phyloP scores from a whole-genome alignment of 1,284 basidiomycete species.

The Trametes versicolor region DNA sequence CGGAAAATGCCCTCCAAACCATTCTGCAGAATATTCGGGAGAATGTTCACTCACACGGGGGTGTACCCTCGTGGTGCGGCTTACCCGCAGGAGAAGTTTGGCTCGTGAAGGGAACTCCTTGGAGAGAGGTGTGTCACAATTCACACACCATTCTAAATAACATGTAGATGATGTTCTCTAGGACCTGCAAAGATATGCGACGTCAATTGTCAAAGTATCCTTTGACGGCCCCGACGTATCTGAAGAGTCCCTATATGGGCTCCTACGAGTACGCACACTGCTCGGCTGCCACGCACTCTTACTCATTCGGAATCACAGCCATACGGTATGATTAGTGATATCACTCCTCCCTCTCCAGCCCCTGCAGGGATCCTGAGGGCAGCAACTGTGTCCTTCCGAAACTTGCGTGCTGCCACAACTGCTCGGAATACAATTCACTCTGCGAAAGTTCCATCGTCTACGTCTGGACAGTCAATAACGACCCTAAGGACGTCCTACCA shows the following conservation, averaged over 20 bases:
- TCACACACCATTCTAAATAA: not conserved
- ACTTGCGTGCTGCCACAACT: conserved; percentile 76
- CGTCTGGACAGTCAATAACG: conserved; percentile 52
- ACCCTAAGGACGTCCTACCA: conserved; percentile 77
- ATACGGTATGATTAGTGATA: conserved; percentile 82
- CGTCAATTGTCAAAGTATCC: conserved; percentile 74
- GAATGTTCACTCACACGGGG: conserved; percentile 56
- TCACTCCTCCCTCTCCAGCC: conserved; percentile 69
- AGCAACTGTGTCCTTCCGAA: conserved; percentile 69
- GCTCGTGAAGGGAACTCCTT: conserved; percentile 86
- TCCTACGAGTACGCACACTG: conserved; percentile 63
- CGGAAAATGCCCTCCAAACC: conserved; percentile 52
- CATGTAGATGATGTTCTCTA: conserved; percentile 42
- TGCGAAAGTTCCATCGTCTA: conserved; percentile 51
- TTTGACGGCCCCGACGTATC: conserved; percentile 89
- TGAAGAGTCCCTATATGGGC: conserved; percentile 78
- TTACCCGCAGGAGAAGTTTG: conserved; percentile 68
- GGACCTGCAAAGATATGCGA: conserved; percentile 89
- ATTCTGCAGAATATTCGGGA: conserved; percentile 60
- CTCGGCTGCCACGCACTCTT: not conserved
- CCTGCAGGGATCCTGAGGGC: conserved; percentile 77
- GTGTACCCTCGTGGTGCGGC: conserved; percentile 73
- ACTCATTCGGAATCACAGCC: conserved; percentile 57
- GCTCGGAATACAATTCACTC: conserved; percentile 92
- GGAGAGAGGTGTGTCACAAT: conserved; percentile 73